Percentiles rank a stretch among this genome's conserved stretches.
Evolutionary conservation across 306 rosid genomes (phyloP).

Genomic region (Sesbania bispinosa): DNA sequence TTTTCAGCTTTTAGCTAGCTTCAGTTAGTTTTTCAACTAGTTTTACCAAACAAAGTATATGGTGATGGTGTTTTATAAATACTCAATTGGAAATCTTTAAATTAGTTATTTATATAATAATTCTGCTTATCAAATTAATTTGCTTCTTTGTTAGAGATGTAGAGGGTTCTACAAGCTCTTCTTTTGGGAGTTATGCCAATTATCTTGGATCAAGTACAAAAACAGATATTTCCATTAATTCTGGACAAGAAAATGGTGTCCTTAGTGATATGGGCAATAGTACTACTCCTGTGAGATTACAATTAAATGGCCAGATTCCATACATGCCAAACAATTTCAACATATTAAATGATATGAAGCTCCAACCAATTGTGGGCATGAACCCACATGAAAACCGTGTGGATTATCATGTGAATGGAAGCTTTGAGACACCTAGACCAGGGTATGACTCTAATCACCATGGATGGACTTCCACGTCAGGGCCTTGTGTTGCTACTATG

Average conservation of each 20-base stretch:
- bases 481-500: constrained; percentile 47
- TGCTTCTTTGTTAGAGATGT: constrained; percentile 47
- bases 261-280: constrained; percentile 22
- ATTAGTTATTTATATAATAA: neutral
- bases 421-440: constrained; percentile 58
- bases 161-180: constrained; percentile 58
- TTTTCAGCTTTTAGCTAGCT: too few relatives aligned
- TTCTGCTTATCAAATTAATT: neutral
- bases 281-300: constrained; percentile 54
- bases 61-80: neutral
- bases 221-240: constrained; percentile 15
- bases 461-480: constrained; percentile 76
- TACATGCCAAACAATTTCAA: constrained; percentile 69
- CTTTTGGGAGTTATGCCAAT: constrained; percentile 27
- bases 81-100: neutral
- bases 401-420: constrained; percentile 64
- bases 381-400: constrained; percentile 57
- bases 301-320: constrained; percentile 58
- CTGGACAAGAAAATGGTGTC: constrained; percentile 18
- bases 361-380: constrained; percentile 52
- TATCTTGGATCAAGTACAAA: constrained; percentile 30
- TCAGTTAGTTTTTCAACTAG: too few relatives aligned
- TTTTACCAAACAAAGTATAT: too few relatives aligned
- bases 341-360: constrained; percentile 48
- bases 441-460: constrained; percentile 55